A percentile compares a stretch with the other conserved stretches of the same genome.
These are phyloP conservation scores for Solanum pinnatisectum DNA, from an alignment of 257 asterid species.

Conservation along the genomic window DNA sequence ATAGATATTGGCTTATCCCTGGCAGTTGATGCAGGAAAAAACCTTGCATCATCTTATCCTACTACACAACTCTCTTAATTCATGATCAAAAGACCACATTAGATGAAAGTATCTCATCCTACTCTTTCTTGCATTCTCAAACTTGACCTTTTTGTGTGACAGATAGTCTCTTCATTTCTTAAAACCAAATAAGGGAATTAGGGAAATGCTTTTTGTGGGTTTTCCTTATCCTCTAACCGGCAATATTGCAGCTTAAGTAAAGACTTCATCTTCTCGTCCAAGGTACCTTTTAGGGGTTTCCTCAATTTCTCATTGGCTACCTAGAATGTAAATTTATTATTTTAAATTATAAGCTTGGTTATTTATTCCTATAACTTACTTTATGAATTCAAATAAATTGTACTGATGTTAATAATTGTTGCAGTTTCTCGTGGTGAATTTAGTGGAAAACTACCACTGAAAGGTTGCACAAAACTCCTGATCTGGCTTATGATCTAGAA, in stretches of 20 bases:
- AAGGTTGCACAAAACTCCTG: conserved; percentile 8
- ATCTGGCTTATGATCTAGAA: conserved; percentile 22
- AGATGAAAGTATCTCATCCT: not conserved
- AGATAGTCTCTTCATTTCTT: not conserved
- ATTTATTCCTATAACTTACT: not conserved
- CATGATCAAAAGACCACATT: not conserved
- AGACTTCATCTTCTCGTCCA: not conserved
- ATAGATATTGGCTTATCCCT: not conserved
- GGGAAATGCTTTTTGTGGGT: not conserved
- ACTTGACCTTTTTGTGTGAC: not conserved
- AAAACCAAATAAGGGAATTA: not conserved
- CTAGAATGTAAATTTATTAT: not conserved
- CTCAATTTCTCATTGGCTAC: not conserved
- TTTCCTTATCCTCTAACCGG: not conserved
- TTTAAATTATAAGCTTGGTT: not conserved
- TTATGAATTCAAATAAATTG: not conserved
- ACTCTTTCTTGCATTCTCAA: not conserved
- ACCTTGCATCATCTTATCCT: not conserved
- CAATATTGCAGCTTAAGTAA: not conserved
- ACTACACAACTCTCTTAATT: not conserved
- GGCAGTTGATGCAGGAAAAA: not conserved
- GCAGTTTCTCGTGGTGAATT: conserved; percentile 73
- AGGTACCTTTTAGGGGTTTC: not conserved
- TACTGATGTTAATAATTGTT: not conserved
- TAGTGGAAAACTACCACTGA: conserved; percentile 26